Percentiles rank a stretch among this genome's conserved stretches.
Conservation (phyloP, 2,329 filamentous ascomycete species). For the Aspergillus sp. region DNA sequence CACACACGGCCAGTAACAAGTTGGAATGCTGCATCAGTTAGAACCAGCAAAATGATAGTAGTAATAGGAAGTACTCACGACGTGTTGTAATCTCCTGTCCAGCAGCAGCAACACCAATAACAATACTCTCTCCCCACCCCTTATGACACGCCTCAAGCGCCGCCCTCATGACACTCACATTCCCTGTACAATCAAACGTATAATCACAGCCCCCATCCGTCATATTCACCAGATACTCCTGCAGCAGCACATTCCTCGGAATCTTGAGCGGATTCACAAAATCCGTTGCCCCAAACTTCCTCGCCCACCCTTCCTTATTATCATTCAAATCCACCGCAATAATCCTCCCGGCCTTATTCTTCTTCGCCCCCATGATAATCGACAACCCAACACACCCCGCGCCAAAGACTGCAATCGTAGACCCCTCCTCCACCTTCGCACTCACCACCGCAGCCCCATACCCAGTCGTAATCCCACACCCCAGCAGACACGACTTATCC, state of each 20-base stretch:
- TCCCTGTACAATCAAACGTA: slow-evolving; percentile 98
- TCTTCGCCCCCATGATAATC: slow-evolving; percentile 89
- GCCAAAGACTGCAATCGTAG: slow-evolving; percentile 88
- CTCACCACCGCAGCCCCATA: slow-evolving; percentile 96
- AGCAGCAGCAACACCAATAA: slow-evolving; percentile 95
- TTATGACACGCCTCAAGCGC: slow-evolving; percentile 98
- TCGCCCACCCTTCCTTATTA: slow-evolving; percentile 83
- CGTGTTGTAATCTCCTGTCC: slow-evolving; percentile 93
- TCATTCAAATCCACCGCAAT: slow-evolving; percentile 79
- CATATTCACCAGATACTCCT: slow-evolving; percentile 93
- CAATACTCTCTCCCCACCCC: slow-evolving; percentile 96
- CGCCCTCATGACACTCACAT: slow-evolving; percentile 91
- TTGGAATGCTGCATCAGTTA: slow-evolving; percentile 75
- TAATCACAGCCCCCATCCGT: slow-evolving; percentile 98
- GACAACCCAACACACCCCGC: slow-evolving; percentile 94
- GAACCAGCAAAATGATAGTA: slow-evolving; percentile 24
- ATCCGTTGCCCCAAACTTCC: slow-evolving; percentile 93
- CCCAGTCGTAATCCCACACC: slow-evolving; percentile 97
- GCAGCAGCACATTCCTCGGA: slow-evolving; percentile 67
- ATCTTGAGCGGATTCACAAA: slow-evolving; percentile 92
- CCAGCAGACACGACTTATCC: slow-evolving; percentile 92
- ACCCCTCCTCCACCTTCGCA: slow-evolving; percentile 85
- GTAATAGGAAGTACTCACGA: slow-evolving; percentile 59
- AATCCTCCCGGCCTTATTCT: slow-evolving; percentile 68
- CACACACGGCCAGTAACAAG: slow-evolving; percentile 96